A percentile compares a stretch with the other conserved stretches of the same genome.
Evolutionary conservation across 805 yeast genomes (phyloP).

Genomic region (Teunomyces cretensis): DNA sequence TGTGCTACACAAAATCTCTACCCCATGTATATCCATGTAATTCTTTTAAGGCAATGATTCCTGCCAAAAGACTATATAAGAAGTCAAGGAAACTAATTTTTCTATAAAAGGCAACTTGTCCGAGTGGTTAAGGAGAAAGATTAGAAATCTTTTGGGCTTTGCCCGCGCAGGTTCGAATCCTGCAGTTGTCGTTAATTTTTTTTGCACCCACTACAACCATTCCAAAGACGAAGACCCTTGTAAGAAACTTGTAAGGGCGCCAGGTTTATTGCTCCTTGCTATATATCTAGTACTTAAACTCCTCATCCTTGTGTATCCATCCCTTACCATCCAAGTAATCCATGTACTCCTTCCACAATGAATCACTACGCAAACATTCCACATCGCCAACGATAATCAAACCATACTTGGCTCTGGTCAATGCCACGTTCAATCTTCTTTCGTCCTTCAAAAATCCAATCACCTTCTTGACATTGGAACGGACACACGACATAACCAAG

Average conservation of each 20-base stretch:
- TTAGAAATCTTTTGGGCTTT: conserved; percentile 49
- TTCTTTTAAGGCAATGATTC: no score
- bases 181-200: conserved; percentile 42
- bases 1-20: no score
- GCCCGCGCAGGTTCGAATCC: conserved; percentile 54
- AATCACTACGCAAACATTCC: conserved; percentile 45
- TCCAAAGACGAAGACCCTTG: no score
- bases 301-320: conserved; percentile 22
- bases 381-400: conserved; percentile 34
- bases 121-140: conserved; percentile 51
- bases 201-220: no score
- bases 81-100: neutral
- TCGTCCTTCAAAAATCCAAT: conserved; percentile 30
- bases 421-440: conserved; percentile 29
- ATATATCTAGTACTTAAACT: neutral
- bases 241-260: no score
- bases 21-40: no score
- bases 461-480: conserved; percentile 21
- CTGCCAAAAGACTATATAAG: no score
- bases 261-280: neutral
- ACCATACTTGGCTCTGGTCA: conserved; percentile 30
- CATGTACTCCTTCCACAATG: conserved; percentile 52
- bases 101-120: conserved; percentile 38
- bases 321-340: conserved; percentile 34
- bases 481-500: conserved; percentile 28